phyloP scores from a whole-genome alignment of 2,329 filamentous ascomycete genomes.

The Hypoxylon sp. region DNA sequence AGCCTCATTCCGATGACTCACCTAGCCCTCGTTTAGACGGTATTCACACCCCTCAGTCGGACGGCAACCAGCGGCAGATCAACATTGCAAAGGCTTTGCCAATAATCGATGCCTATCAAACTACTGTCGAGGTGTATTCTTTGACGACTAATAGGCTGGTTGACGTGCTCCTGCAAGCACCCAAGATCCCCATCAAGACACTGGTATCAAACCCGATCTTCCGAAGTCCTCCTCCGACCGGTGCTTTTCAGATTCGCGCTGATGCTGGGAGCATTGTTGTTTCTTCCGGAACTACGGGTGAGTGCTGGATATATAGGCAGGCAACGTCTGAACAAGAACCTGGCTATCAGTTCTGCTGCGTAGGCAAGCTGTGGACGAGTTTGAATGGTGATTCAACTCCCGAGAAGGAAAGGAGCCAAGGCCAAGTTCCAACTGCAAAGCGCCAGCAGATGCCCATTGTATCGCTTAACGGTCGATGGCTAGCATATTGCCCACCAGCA shows the following conservation, averaged over 20 bases:
- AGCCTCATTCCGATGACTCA: slow-evolving; percentile 57
- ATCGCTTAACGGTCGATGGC: slow-evolving; percentile 79
- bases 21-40: slow-evolving; percentile 61
- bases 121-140: slow-evolving; percentile 90
- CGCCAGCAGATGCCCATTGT: slow-evolving; percentile 74
- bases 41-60: slow-evolving; percentile 60
- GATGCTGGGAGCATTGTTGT: slow-evolving; percentile 80
- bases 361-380: slow-evolving; percentile 93
- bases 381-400: slow-evolving; percentile 72
- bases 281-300: slow-evolving; percentile 85
- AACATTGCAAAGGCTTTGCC: slow-evolving; percentile 55
- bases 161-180: slow-evolving; percentile 79
- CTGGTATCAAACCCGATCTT: slow-evolving; percentile 75
- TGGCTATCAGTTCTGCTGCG: slow-evolving; percentile 70
- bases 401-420: slow-evolving; percentile 62
- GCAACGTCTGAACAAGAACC: slow-evolving; percentile 60
- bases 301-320: slow-evolving; percentile 83
- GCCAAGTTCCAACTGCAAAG: slow-evolving; percentile 58
- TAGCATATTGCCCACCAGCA: slow-evolving; percentile 82
- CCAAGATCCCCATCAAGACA: slow-evolving; percentile 72
- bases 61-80: slow-evolving; percentile 57
- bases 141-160: slow-evolving; percentile 80
- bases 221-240: slow-evolving; percentile 77
- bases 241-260: slow-evolving; percentile 80
- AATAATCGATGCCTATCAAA: slow-evolving; percentile 79